Percentiles rank a stretch among this genome's conserved stretches.
Evolutionary conservation across 1,284 basidiomycete genomes (phyloP).

Genomic region (Cutaneotrichosporon sp.): DNA sequence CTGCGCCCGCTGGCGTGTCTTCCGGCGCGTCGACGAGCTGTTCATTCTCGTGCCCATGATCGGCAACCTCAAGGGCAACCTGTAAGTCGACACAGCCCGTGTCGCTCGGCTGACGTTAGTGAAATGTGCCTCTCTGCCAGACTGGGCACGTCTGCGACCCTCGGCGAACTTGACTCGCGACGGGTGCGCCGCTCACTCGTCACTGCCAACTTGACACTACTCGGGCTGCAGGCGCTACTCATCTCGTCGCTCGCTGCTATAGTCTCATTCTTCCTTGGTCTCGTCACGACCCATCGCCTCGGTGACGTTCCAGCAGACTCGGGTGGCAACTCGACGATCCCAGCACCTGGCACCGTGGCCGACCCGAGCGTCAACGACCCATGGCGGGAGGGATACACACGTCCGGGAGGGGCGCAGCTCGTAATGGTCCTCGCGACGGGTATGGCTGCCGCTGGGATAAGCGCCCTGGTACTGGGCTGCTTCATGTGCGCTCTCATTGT

Average conservation of each 20-base stretch:
- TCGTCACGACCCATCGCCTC: constrained; percentile 55
- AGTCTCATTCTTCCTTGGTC: constrained; percentile 69
- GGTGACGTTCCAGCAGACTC: constrained; percentile 28
- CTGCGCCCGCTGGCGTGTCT: constrained; percentile 83
- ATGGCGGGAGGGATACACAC: constrained; percentile 47
- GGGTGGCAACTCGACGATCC: background rate
- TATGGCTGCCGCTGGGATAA: constrained; percentile 80
- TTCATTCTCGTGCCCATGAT: constrained; percentile 95
- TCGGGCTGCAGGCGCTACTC: constrained; percentile 89
- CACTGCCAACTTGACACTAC: constrained; percentile 73
- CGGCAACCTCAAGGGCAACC: constrained; percentile 90
- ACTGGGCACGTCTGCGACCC: constrained; percentile 54
- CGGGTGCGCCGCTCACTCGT: constrained; percentile 64
- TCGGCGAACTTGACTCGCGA: constrained; percentile 80
- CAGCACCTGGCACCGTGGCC: constrained; percentile 11
- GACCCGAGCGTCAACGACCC: constrained; percentile 16
- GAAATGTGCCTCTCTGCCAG: constrained; percentile 50
- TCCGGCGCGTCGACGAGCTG: constrained; percentile 84
- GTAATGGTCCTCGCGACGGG: constrained; percentile 81
- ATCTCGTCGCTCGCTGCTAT: constrained; percentile 82
- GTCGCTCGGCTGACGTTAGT: constrained; percentile 22
- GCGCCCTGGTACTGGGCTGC: constrained; percentile 73
- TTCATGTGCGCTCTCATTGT: constrained; percentile 89
- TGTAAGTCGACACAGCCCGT: too few relatives aligned
- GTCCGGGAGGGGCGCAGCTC: constrained; percentile 53